A percentile compares a stretch with the other conserved stretches of the same genome.
phyloP scores from a whole-genome alignment of 345 rosid genomes.

The Chamaenerion angustifolium region DNA sequence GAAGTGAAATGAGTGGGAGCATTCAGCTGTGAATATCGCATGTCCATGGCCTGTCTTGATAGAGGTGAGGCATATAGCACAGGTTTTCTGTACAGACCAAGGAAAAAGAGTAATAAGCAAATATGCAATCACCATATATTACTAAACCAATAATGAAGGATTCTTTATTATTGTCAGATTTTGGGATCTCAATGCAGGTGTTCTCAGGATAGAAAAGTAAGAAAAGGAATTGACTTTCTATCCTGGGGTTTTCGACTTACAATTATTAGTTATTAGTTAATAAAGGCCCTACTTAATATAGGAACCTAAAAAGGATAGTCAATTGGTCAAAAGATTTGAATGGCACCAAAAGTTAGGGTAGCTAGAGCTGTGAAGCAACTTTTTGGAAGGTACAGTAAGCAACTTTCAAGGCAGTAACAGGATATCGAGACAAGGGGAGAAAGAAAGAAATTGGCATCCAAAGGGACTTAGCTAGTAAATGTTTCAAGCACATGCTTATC shows the following conservation, averaged over 20 bases:
- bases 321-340: slow-evolving; percentile 6
- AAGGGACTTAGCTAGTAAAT: background rate
- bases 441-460: background rate
- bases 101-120: slow-evolving; percentile 6
- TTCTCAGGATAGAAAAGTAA: too few relatives aligned
- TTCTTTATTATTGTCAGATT: too few relatives aligned
- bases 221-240: too few relatives aligned
- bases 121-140: too few relatives aligned
- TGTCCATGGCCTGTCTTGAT: slow-evolving; percentile 65
- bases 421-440: background rate
- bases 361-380: slow-evolving; percentile 3
- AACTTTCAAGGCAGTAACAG: slow-evolving; percentile 6
- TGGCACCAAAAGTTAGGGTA: background rate
- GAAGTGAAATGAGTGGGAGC: slow-evolving; percentile 70
- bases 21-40: slow-evolving; percentile 79
- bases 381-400: slow-evolving; percentile 1
- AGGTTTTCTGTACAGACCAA: slow-evolving; percentile 42
- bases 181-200: too few relatives aligned
- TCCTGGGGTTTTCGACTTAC: too few relatives aligned
- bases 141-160: too few relatives aligned
- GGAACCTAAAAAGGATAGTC: slow-evolving; percentile 2
- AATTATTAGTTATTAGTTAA: too few relatives aligned
- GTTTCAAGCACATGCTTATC: too few relatives aligned
- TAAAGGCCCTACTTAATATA: too few relatives aligned
- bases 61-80: slow-evolving; percentile 63